These are phyloP conservation scores for Corchorus olitorius DNA, from an alignment of 345 rosid genomes.

Conservation along the genomic window DNA sequence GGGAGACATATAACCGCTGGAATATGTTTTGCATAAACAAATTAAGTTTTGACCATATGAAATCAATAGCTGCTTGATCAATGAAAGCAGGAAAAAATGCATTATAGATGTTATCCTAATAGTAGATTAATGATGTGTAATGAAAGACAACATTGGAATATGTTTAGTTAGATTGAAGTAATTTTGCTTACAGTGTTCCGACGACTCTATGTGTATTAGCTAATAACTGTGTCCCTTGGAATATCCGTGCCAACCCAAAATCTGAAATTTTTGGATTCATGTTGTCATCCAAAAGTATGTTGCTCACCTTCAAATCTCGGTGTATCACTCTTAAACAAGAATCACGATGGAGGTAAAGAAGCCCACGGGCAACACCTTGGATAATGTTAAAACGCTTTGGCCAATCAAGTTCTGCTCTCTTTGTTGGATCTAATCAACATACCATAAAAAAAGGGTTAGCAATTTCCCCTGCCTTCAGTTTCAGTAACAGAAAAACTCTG, in stretches of 20 bases:
- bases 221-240: constrained; percentile 16
- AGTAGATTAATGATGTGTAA: neutral
- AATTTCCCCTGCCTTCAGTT: too few species aligned
- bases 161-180: neutral
- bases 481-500: neutral
- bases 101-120: too few species aligned
- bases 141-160: too few species aligned
- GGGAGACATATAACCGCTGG: constrained; percentile 52
- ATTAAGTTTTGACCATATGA: too few species aligned
- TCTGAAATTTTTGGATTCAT: constrained; percentile 43
- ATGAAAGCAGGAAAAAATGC: neutral
- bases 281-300: constrained; percentile 25
- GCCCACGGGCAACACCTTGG: constrained; percentile 34
- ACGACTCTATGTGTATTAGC: constrained; percentile 28
- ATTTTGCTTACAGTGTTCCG: constrained; percentile 30
- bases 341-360: constrained; percentile 36
- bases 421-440: neutral
- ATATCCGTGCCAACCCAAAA: constrained; percentile 34
- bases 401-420: constrained; percentile 20
- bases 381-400: constrained; percentile 20
- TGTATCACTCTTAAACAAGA: constrained; percentile 31
- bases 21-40: neutral
- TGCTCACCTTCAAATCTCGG: constrained; percentile 33
- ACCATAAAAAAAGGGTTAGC: neutral
- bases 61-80: neutral